These are phyloP conservation scores for Ampelomyces quisqualis DNA, from an alignment of 2,329 filamentous ascomycete species.

Conservation along the genomic window DNA sequence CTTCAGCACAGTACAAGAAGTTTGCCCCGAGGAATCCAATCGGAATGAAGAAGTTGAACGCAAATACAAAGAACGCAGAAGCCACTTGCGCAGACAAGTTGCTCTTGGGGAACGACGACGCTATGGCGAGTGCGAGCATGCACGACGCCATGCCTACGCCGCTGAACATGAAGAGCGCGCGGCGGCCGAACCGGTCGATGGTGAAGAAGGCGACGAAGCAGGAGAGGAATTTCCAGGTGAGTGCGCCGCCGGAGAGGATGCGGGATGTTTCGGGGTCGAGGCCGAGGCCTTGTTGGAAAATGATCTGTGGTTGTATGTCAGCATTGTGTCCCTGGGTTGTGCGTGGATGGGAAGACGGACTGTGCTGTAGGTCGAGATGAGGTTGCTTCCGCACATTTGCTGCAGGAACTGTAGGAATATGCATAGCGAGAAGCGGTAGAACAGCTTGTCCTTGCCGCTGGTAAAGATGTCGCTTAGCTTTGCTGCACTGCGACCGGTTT, in stretches of 20 bases:
- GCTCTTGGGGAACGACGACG: conserved; percentile 51
- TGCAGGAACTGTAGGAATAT: conserved; percentile 55
- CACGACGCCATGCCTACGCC: conserved; percentile 56
- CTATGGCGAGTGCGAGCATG: conserved; percentile 57
- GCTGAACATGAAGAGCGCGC: conserved; percentile 56
- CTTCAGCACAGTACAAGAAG: conserved; percentile 61
- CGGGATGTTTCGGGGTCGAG: conserved; percentile 54
- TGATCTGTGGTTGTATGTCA: conserved; percentile 32
- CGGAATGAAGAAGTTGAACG: conserved; percentile 62
- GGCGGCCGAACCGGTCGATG: conserved; percentile 67
- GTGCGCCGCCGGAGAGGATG: conserved; percentile 61
- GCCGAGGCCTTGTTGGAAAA: conserved; percentile 47
- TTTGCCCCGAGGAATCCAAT: conserved; percentile 61
- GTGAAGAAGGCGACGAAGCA: conserved; percentile 69
- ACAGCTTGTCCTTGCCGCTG: conserved; percentile 64
- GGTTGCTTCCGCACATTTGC: conserved; percentile 54
- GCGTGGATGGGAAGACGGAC: conserved; percentile 53
- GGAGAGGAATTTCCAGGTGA: conserved; percentile 59
- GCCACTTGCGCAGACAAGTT: conserved; percentile 54
- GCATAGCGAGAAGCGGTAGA: conserved; percentile 58
- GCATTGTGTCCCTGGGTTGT: too few relatives aligned
- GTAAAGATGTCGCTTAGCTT: conserved; percentile 59
- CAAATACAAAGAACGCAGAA: conserved; percentile 58
- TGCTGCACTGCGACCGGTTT: conserved; percentile 58
- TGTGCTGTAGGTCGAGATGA: conserved; percentile 53